Evolutionary conservation across 1,284 basidiomycete species (phyloP), one percentile per base, ranked within the genome.

Genomic region (Trametes hirsuta): DNA sequence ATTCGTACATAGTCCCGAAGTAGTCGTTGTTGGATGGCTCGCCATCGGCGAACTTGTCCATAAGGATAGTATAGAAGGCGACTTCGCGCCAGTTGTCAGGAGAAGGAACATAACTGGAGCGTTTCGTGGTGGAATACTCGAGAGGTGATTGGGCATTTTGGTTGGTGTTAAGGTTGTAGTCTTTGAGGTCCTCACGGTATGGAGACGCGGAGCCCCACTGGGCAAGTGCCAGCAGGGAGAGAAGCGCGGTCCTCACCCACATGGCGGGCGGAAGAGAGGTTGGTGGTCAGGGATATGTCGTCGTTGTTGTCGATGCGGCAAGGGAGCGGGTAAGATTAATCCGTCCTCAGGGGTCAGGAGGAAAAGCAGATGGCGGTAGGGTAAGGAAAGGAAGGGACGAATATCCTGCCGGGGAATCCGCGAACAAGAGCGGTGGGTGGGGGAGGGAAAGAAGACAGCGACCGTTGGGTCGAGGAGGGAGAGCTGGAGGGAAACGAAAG

Each of bases 21-120:
- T 80, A 95, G 78, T 96, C 91, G 74, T 96, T 95, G 71, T 96
- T 96, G 39, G 85, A 76, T 4, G 94, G 94, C 71, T 94, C 91
- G 6, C 94, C 94, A 70, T 96, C 93, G 21, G 93, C 92, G 73
- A 93, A 96, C 76, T 96, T 96, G 83, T 97, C 94, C 69, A 94
- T 74, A 51, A 96, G 86, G 65, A 96, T 73, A 42, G 92, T 94
- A 74, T 96, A 96, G 59, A 87, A 84, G 1, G 94, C 93, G 18
- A 95, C 76, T 15, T 85, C 79, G 36, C 94, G 84, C 94, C 94
- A 97, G 75, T 96, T 96, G n/a, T 68, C 58, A 0, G 94, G 94
- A 0, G 92, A 94, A 0, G 82, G 80, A 0, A 86, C 90, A 75
- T 95, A 95, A 2, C 81, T 85, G 2, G 75, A 79, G 67, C 86